A percentile compares a stretch with the other conserved stretches of the same genome.
Conservation (phyloP, 345 rosid genomes). For the Dipteronia sinensis region DNA sequence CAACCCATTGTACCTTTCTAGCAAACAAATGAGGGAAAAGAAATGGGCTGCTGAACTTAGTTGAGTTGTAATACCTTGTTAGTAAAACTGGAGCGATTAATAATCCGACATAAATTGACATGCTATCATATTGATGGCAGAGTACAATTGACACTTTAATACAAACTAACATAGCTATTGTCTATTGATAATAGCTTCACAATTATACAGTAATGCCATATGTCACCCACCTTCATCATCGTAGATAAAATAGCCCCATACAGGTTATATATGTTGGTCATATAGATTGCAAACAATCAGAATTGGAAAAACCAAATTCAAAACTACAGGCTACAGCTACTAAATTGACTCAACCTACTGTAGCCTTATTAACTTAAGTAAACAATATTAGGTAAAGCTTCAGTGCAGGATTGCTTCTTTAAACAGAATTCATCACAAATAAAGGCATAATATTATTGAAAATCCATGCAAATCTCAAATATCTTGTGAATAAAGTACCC, state of each 20-base stretch:
- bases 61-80: background rate
- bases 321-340: background rate
- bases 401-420: background rate
- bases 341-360: background rate
- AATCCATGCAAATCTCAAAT: background rate
- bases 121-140: background rate
- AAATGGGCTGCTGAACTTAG: background rate
- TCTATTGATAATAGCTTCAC: background rate
- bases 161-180: background rate
- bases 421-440: background rate
- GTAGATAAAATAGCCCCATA: background rate
- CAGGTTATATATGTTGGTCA: background rate
- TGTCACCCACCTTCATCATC: background rate
- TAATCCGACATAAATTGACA: background rate
- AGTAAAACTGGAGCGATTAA: background rate
- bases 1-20: background rate
- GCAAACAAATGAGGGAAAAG: background rate
- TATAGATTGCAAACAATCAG: background rate
- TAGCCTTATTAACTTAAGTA: background rate
- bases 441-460: background rate
- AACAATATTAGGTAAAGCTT: background rate
- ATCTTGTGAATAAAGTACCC: constrained; percentile 10
- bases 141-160: background rate
- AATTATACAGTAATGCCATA: background rate
- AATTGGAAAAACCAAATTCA: background rate